Percentiles rank a stretch among this genome's conserved stretches.
Conservation (phyloP, 2,329 filamentous ascomycete species). For the Pseudogymnoascus sp. region DNA sequence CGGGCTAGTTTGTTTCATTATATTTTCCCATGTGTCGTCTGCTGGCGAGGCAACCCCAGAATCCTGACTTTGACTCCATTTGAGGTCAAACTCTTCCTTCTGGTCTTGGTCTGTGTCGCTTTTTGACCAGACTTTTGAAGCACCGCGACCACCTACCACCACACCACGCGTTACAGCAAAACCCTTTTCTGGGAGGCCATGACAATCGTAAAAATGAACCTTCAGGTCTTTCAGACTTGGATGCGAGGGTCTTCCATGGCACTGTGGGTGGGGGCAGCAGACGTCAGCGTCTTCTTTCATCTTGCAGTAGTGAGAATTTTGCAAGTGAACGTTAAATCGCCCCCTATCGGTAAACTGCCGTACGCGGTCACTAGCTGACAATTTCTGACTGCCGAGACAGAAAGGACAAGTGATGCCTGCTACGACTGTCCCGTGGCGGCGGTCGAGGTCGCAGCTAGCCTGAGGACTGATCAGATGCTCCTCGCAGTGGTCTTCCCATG, state of each 20-base stretch:
- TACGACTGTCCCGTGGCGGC: not conserved
- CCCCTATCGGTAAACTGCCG: not conserved
- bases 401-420: slow-evolving; percentile 6
- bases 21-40: not conserved
- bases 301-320: not conserved
- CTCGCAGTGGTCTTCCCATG: not conserved
- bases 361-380: slow-evolving; percentile 2
- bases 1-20: not conserved
- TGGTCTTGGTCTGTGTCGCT: not conserved
- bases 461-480: not conserved
- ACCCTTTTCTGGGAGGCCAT: not conserved
- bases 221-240: not conserved
- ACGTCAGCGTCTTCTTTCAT: slow-evolving; percentile 1
- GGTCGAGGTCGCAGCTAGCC: not conserved
- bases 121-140: not conserved
- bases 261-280: not conserved
- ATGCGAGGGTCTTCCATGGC: not conserved
- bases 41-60: not conserved
- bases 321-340: slow-evolving; percentile 3
- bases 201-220: slow-evolving; percentile 19
- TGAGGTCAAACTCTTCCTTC: not conserved
- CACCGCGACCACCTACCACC: not conserved
- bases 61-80: not conserved
- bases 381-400: not conserved
- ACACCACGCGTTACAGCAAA: slow-evolving; percentile 3